These are phyloP conservation scores for Chytridiales sp. DNA, from an alignment of 371 early-diverging fungal species.

Conservation along the genomic window DNA sequence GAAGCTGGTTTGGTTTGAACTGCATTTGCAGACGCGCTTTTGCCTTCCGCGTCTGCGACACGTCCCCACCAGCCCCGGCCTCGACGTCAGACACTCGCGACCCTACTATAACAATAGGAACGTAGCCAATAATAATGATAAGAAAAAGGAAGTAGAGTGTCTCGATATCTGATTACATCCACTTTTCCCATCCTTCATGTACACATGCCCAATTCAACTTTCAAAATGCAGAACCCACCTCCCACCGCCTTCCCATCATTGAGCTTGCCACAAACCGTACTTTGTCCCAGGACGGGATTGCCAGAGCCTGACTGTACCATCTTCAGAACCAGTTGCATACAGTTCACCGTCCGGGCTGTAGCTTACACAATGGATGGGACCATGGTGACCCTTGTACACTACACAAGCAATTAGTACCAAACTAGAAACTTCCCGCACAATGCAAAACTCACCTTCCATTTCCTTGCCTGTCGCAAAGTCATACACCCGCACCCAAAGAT, in stretches of 20 bases:
- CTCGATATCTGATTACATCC: too few relatives aligned
- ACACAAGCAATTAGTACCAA: neutral
- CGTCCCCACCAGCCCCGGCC: too few relatives aligned
- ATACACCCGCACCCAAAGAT: constrained; percentile 78
- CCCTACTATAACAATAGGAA: too few relatives aligned
- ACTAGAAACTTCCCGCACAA: neutral
- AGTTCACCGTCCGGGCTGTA: constrained; percentile 88
- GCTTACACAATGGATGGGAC: constrained; percentile 80
- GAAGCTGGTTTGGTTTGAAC: too few relatives aligned
- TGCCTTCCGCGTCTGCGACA: too few relatives aligned
- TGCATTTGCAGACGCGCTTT: too few relatives aligned
- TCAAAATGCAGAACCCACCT: too few relatives aligned
- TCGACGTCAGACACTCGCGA: too few relatives aligned
- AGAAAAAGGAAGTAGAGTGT: too few relatives aligned
- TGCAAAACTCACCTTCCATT: constrained; percentile 36
- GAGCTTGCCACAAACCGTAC: constrained; percentile 40
- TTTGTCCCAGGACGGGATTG: constrained; percentile 38
- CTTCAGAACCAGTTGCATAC: constrained; percentile 73
- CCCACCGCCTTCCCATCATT: constrained; percentile 5
- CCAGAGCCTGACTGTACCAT: constrained; percentile 44
- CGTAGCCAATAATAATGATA: too few relatives aligned
- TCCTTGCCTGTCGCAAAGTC: constrained; percentile 73
- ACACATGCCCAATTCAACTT: too few relatives aligned
- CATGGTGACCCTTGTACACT: constrained; percentile 85
- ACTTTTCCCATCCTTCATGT: too few relatives aligned